A percentile compares a stretch with the other conserved stretches of the same genome.
Evolutionary conservation across 164 flowering plant genomes (phyloP).

Genomic region (Santalum album): DNA sequence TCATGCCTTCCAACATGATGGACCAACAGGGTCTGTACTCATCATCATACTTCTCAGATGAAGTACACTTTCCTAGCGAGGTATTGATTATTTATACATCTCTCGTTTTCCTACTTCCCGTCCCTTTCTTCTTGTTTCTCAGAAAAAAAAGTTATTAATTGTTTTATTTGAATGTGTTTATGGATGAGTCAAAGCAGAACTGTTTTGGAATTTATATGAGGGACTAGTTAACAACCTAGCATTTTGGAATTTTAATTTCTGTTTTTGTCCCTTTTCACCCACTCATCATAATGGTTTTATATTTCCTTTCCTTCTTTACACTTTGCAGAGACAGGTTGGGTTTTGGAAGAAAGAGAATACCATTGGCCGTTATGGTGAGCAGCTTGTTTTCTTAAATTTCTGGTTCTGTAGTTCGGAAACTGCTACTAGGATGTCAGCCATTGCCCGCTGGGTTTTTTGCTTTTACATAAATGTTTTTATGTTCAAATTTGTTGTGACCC

Average conservation of each 20-base stretch:
- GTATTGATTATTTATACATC: conserved; percentile 14
- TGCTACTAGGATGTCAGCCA: background rate
- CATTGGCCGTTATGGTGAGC: conserved; percentile 37
- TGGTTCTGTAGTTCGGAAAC: background rate
- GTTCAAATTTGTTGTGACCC: background rate
- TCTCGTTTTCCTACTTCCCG: background rate
- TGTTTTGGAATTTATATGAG: background rate
- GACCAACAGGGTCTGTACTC: conserved; percentile 36
- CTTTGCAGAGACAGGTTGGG: conserved; percentile 53
- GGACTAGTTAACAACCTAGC: background rate
- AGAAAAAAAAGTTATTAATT: no score
- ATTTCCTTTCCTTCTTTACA: background rate
- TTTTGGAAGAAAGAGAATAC: conserved; percentile 43
- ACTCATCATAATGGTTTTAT: background rate
- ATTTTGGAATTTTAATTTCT: background rate
- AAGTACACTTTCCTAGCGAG: conserved; percentile 34
- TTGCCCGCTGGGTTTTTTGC: background rate
- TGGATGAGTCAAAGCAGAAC: background rate
- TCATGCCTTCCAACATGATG: conserved; percentile 43
- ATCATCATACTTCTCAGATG: conserved; percentile 36
- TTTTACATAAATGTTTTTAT: background rate
- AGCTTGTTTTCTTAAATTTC: background rate
- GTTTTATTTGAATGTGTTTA: background rate
- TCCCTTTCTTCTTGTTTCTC: background rate
- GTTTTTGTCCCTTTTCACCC: background rate